Base-by-base conservation (phyloP, 2,329 filamentous ascomycete species). In the Talaromyces islandicus region DNA sequence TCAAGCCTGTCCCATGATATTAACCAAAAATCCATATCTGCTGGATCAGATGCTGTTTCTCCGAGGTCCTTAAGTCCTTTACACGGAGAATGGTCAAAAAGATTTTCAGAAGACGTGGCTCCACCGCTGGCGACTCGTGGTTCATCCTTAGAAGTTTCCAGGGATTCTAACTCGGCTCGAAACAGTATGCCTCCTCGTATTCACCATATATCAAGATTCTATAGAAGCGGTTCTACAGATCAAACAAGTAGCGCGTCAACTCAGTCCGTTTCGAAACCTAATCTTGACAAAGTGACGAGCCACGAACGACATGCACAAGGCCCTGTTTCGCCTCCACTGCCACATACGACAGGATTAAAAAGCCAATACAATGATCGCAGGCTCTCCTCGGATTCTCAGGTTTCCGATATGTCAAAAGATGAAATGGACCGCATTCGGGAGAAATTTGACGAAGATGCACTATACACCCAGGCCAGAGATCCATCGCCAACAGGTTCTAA, bases 401-500 rank as follows among this genome's bases (percentile, higher is more conserved):
- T 61, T 4, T 61, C 59, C 14, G 61, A 59, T 24, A 59, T 63
- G 11, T 61, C 46, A 30, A 52, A 57, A 52, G 59, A 61, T 38
- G 56, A 58, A 27, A 61, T 57, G 56, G 59, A 61, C 14, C 51
- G 51, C 35, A 55, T 61, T 17, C 29, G 59, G 3, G 59, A 61
- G 19, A 61, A 61, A 10, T 58, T 61, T 32, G 59, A 61, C 51
- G 59, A 61, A 51, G 59, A 61, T n/a, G 56, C 55, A 3, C 10
- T 58, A 7, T 61, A 61, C 17, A n/a, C 52, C 29, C 30, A 25
- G 7, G 19, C 29, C 6, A 41, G 27, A 10, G 35, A 57, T 6
- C 51, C 59, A 5, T 60, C 59, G 12, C 54, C 55, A 27, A 58
- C 59, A 14, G 50, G 55, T 21, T 58, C 59, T 29, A 50, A 58